phyloP scores from a whole-genome alignment of 306 rosid genomes.

The Chamaecrista fasciculata region DNA sequence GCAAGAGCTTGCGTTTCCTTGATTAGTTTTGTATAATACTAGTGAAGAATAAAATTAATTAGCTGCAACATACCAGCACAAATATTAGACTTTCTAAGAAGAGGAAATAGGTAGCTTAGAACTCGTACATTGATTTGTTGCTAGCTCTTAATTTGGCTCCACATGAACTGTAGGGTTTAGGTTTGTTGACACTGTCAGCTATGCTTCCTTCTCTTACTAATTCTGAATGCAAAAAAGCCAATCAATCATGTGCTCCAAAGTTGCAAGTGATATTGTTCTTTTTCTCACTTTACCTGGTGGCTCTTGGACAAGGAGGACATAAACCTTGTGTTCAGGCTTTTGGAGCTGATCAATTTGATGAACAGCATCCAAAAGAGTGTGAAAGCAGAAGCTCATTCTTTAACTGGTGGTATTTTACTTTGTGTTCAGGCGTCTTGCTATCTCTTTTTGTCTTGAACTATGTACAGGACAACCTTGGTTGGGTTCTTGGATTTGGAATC shows the following conservation, averaged over 20 bases:
- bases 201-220: conserved; percentile 8
- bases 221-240: not conserved
- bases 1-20: not conserved
- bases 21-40: not conserved
- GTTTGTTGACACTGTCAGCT: conserved; percentile 8
- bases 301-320: conserved; percentile 13
- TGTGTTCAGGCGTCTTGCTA: conserved; percentile 4
- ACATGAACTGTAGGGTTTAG: not conserved
- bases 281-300: not conserved
- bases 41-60: not conserved
- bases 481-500: conserved; percentile 4
- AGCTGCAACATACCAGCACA: not conserved
- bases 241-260: not conserved
- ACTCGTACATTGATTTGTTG: not conserved
- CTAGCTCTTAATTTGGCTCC: not conserved
- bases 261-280: conserved; percentile 4
- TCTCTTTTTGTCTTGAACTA: not conserved
- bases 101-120: not conserved
- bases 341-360: conserved; percentile 6
- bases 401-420: conserved; percentile 12
- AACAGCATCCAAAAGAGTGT: not conserved
- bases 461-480: not conserved
- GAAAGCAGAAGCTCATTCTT: conserved; percentile 7
- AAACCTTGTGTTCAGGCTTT: conserved; percentile 3
- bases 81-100: not conserved